Conservation (phyloP, 129 eudicot species). For the Centella asiatica region DNA sequence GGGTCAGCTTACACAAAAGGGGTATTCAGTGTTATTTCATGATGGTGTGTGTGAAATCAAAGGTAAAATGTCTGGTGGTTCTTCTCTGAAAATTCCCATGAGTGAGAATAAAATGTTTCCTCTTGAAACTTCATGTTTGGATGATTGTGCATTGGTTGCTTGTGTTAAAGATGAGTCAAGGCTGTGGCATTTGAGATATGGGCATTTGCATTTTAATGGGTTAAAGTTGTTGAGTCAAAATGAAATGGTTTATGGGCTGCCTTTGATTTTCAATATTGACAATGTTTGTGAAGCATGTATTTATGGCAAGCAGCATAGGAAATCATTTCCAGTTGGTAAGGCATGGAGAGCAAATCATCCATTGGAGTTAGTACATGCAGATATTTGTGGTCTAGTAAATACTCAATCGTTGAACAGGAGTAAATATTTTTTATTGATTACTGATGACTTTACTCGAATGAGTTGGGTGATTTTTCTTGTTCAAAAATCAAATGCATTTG, state of each 20-base stretch:
- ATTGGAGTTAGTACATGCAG: neutral
- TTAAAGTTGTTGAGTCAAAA: neutral
- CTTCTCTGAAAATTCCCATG: neutral
- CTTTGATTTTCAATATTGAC: neutral
- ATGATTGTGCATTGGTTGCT: neutral
- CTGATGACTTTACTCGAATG: neutral
- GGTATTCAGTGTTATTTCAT: neutral
- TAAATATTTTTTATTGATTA: neutral
- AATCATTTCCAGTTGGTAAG: neutral
- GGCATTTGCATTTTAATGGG: neutral
- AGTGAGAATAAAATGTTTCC: neutral
- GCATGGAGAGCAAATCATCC: neutral
- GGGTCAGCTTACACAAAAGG: neutral
- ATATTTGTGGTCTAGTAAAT: neutral
- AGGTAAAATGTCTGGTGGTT: neutral
- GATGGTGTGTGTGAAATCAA: neutral
- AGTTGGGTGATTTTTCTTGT: neutral
- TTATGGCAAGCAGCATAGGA: neutral
- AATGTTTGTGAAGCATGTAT: neutral
- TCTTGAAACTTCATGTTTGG: neutral
- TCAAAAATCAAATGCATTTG: neutral
- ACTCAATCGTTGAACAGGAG: neutral
- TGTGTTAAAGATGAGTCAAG: neutral
- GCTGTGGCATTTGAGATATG: neutral
- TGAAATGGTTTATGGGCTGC: neutral